Evolutionary conservation across 805 yeast genomes (phyloP), one percentile per base, ranked within the genome.

Genomic region (Ogataea pilisensis): DNA sequence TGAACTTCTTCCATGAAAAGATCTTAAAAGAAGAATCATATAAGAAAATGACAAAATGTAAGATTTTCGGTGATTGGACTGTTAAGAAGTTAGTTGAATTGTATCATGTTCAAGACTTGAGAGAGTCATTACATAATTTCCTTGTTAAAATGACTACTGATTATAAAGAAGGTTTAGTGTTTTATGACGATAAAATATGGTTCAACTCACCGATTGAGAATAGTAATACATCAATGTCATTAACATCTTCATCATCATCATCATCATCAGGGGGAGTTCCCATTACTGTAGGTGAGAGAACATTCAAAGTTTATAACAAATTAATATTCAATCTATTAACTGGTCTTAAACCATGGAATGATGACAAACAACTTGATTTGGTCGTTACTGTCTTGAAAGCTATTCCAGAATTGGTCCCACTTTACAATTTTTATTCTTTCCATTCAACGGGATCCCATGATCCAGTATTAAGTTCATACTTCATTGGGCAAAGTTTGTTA

Each of bases 301-400:
- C 65, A 4, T 84, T 80, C 62, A 76, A 66, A 45, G 66, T 84
- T 25, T 75, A 83, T 54, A 89, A 91, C 60, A 82, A 80, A 55
- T 65, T 83, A 22, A 61, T 87, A 4, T 80, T 78, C 51, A 73
- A 80, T 3, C 61, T 86, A 5, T 56, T 89, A 18, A 78, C 78
- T 7, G 65, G 70, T 24, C 67, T 90, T 53, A 86, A 84, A 51
- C 95, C 96, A 1, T 81, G 95, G 86, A 89, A 85, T 46, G 82
- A 85, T 46, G 73, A 72, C 16, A 44, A 64, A 21, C 95, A 88
- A 51, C 64, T 81, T 41, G 72, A 73, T 12, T 68, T 84, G 14
- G 73, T 72, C 0, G 53, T 78, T 7, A 55, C 61, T 11, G 71
- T 85, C 14, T 64, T 91, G 29, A 45, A 61, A 4, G 55, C 65